Conservation (phyloP, 371 early-diverging fungal species). For the Rhizopus stolonifer region DNA sequence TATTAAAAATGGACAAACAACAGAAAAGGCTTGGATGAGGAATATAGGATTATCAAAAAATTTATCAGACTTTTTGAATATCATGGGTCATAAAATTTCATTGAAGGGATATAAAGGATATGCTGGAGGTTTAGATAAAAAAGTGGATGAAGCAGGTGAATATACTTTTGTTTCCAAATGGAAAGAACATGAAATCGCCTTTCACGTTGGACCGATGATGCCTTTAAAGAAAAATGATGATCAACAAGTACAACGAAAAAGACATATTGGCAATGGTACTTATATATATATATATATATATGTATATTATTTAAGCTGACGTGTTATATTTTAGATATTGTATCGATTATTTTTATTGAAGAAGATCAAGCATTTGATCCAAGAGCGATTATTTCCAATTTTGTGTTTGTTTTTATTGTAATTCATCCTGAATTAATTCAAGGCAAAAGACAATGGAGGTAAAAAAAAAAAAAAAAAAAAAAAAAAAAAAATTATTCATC, state of each 20-base stretch:
- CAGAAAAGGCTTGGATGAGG: conserved; percentile 76
- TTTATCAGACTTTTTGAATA: conserved; percentile 66
- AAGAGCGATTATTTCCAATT: conserved; percentile 63
- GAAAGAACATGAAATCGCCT: conserved; percentile 80
- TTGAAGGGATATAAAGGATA: conserved; percentile 79
- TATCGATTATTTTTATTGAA: conserved; percentile 70
- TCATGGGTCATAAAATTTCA: conserved; percentile 71
- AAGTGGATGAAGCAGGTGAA: conserved; percentile 70
- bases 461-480: neutral
- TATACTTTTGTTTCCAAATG: conserved; percentile 75
- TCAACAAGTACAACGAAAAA: conserved; percentile 80
- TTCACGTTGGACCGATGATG: conserved; percentile 79
- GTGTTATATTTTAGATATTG: conserved; percentile 68
- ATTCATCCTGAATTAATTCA: conserved; percentile 45
- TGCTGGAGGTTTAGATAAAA: conserved; percentile 81
- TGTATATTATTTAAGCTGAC: no score
- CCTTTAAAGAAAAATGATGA: conserved; percentile 67
- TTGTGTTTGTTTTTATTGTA: conserved; percentile 70
- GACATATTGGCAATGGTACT: conserved; percentile 81
- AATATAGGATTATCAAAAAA: conserved; percentile 62
- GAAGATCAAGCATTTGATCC: conserved; percentile 60
- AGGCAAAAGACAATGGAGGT: conserved; percentile 40
- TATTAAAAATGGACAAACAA: conserved; percentile 62
- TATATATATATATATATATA: neutral
- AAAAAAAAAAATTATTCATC: neutral